A percentile compares a stretch with the other conserved stretches of the same genome.
Evolutionary conservation across 2,329 filamentous ascomycete genomes (phyloP).

Genomic region (Aspergillus calidoustus): DNA sequence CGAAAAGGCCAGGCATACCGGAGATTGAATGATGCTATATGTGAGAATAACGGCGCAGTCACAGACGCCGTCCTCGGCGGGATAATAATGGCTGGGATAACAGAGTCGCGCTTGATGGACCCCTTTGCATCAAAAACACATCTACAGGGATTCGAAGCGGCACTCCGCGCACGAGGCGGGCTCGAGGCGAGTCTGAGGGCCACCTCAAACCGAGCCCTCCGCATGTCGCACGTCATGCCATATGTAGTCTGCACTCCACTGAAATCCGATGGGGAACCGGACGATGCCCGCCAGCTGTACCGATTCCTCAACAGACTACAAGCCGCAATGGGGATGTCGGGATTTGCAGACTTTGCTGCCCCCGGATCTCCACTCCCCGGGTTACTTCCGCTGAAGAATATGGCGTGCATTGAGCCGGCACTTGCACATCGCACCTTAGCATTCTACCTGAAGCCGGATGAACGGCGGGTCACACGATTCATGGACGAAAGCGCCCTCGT

Average conservation of each 20-base stretch:
- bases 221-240: background rate
- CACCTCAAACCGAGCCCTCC: background rate
- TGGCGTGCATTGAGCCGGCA: background rate
- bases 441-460: background rate
- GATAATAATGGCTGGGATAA: conserved; percentile 2
- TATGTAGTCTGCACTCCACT: background rate
- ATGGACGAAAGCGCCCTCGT: background rate
- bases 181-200: background rate
- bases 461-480: background rate
- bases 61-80: background rate
- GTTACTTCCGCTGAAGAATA: background rate
- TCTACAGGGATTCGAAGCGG: background rate
- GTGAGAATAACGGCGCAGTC: background rate
- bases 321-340: background rate
- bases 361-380: background rate
- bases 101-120: background rate
- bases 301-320: background rate
- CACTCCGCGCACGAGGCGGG: background rate
- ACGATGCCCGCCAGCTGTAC: background rate
- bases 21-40: background rate
- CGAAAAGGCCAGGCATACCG: background rate
- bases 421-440: background rate
- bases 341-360: background rate
- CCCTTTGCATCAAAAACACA: background rate
- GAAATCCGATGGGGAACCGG: background rate